Base-by-base conservation (phyloP, 371 early-diverging fungal genomes). In the Rhizomucor pusillus region DNA sequence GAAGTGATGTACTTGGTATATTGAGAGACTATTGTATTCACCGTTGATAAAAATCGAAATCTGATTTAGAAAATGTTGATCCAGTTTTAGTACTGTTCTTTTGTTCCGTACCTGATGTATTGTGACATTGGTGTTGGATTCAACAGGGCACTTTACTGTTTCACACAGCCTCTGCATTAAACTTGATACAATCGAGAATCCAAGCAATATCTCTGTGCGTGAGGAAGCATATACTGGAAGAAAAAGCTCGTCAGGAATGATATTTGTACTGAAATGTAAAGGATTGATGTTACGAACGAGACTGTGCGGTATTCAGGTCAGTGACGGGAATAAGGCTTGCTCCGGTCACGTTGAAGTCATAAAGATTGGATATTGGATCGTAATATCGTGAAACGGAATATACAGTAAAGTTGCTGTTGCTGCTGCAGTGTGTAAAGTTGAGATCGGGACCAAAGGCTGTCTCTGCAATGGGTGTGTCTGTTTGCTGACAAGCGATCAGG, bases 1-100 rank as follows among this genome's bases (percentile, higher is more conserved):
- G 76, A 37, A 67, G 33, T 4, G 50, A 47, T 7, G 52, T 63
- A 22, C 25, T 35, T 3, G 63, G 68, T 22, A 67, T 2, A 4
- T 11, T 44, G 19, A 63, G 23, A 11, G 44, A 41, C 68, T 67
- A 35, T 14, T 37, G 37, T 37, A 37, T 37, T 11, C 14, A 37
- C 9, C 9, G 11, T 11, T 11, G 14, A 37, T 11, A 37, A 37
- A 9, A 37, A 37, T 37, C 37, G 14, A 14, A 14, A 11, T 14
- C 37, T 37, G 9, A 14, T 14, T 37, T 37, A 9, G 11, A 37
- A 11, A 14, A 37, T n/a, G n/a, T n/a, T n/a, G n/a, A n/a, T n/a
- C n/a, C n/a, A n/a, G n/a, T n/a, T n/a, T n/a, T n/a, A n/a, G n/a
- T n/a, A n/a, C 41, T 16, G 41, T 14, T 12, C 5, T 16, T 19